Percentiles rank a stretch among this genome's conserved stretches.
Conservation (phyloP, 306 rosid species). For the Malus sylvestris region DNA sequence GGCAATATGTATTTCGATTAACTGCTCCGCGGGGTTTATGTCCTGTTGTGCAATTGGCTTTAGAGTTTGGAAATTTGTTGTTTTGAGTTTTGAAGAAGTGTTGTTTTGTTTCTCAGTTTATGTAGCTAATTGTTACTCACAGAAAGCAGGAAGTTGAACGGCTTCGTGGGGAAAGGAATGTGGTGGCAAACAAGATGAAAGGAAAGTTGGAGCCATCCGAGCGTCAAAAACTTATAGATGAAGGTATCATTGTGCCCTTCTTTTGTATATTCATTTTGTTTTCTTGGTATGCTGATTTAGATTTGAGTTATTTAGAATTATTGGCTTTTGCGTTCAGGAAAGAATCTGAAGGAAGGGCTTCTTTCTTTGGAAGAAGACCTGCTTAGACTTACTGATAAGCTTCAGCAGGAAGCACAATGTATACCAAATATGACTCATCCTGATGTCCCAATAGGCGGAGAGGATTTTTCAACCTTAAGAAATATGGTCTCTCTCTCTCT, state of each 20-base stretch:
- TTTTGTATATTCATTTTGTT: not conserved
- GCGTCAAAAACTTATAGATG: conserved; percentile 73
- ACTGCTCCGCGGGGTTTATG: not conserved
- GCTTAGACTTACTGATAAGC: conserved; percentile 65
- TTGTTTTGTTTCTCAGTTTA: conserved; percentile 30
- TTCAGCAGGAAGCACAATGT: conserved; percentile 83
- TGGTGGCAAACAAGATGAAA: conserved; percentile 90
- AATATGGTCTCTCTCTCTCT: conserved; percentile 46
- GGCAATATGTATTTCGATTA: not conserved
- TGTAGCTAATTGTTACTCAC: conserved; percentile 65
- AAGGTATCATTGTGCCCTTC: conserved; percentile 40
- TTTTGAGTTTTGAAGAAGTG: not conserved
- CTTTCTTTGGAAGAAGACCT: conserved; percentile 74
- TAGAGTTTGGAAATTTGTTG: not conserved
- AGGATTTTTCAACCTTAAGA: conserved; percentile 52
- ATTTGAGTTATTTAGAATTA: not conserved
- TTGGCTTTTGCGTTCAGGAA: conserved; percentile 42
- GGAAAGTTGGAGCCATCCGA: conserved; percentile 74
- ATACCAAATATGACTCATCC: conserved; percentile 90
- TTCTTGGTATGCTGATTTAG: not conserved
- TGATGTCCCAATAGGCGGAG: conserved; percentile 91
- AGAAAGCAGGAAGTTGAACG: conserved; percentile 98
- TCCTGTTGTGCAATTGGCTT: not conserved
- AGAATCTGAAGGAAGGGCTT: conserved; percentile 80
- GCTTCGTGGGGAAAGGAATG: conserved; percentile 84